Percentiles rank a stretch among this genome's conserved stretches.
These are phyloP conservation scores for Flaveria robusta DNA, from an alignment of 129 eudicot genomes.

Conservation along the genomic window DNA sequence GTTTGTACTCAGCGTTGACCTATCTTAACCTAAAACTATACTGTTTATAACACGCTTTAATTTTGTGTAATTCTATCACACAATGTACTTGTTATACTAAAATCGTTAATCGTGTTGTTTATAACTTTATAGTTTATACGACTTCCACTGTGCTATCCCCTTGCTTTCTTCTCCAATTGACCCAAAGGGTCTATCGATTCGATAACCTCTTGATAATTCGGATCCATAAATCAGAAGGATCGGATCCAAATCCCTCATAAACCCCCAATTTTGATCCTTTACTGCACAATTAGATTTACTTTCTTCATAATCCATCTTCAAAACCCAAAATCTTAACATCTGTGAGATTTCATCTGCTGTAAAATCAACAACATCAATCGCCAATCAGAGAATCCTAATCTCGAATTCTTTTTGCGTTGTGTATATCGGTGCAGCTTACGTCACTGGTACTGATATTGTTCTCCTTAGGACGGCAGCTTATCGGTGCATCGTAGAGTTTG, in stretches of 20 bases:
- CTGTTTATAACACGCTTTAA: no score
- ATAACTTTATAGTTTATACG: neutral
- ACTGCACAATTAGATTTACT: neutral
- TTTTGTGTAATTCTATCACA: no score
- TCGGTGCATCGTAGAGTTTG: slow-evolving; percentile 14
- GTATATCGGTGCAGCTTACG: slow-evolving; percentile 14
- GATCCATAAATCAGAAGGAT: neutral
- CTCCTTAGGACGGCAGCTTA: neutral
- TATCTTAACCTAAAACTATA: no score
- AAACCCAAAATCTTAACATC: slow-evolving; percentile 30
- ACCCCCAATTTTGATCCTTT: slow-evolving; percentile 4
- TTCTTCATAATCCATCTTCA: slow-evolving; percentile 18
- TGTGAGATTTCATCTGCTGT: neutral
- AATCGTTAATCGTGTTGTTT: no score
- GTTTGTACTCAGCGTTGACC: no score
- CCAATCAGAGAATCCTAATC: slow-evolving; percentile 22
- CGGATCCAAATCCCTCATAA: neutral
- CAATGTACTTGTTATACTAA: no score
- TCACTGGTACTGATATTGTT: no score
- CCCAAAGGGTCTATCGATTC: neutral
- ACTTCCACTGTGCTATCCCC: neutral
- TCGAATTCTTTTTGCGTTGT: slow-evolving; percentile 5
- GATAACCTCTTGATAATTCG: no score
- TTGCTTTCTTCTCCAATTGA: neutral
- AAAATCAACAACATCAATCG: slow-evolving; percentile 22